Percentiles rank a stretch among this genome's conserved stretches.
phyloP scores from a whole-genome alignment of 306 rosid species.

The Vicia faba region DNA sequence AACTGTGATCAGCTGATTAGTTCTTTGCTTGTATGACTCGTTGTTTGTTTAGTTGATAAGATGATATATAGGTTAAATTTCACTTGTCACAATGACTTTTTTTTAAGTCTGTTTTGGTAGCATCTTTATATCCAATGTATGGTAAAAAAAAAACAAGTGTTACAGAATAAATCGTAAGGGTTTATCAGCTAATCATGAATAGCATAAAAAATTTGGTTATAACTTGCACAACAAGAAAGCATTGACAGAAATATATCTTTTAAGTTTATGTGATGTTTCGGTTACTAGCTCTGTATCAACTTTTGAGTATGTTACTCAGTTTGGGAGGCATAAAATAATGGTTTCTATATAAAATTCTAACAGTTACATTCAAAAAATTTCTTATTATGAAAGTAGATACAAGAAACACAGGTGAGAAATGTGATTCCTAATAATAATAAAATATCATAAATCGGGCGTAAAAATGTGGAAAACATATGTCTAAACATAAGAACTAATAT shows the following conservation, averaged over 20 bases:
- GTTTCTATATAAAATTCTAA: neutral
- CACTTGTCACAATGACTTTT: too few relatives aligned
- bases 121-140: constrained; percentile 53
- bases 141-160: constrained; percentile 47
- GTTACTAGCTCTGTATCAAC: constrained; percentile 49
- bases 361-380: neutral
- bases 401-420: too few relatives aligned
- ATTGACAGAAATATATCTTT: constrained; percentile 49
- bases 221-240: constrained; percentile 47
- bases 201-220: constrained; percentile 53
- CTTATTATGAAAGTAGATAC: neutral
- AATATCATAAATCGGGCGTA: neutral
- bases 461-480: too few relatives aligned
- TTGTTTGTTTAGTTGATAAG: too few relatives aligned
- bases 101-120: constrained; percentile 46
- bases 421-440: neutral
- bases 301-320: constrained; percentile 26
- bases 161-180: constrained; percentile 50
- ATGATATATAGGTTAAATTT: too few relatives aligned
- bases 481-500: neutral
- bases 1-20: too few relatives aligned
- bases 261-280: constrained; percentile 54
- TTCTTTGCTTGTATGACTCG: too few relatives aligned
- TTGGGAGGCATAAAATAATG: constrained; percentile 8
- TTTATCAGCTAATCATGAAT: constrained; percentile 66